Evolutionary conservation across 352 stramenopile genomes (phyloP).

Genomic region (Pelagophyceae sp.): DNA sequence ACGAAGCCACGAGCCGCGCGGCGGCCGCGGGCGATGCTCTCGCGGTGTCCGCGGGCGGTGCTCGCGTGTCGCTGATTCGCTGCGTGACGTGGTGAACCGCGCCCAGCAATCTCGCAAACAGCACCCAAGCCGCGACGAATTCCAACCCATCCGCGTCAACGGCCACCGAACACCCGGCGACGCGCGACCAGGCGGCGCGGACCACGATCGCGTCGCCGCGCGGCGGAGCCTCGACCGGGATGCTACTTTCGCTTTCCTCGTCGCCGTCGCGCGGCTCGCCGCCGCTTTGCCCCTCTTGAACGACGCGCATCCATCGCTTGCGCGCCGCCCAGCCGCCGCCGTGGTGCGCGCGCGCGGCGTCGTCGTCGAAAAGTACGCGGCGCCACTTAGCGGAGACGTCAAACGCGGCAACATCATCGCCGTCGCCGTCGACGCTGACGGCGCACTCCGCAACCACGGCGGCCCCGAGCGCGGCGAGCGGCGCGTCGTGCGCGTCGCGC

Average conservation of each 20-base stretch:
- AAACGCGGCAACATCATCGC: neutral
- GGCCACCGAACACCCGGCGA: neutral
- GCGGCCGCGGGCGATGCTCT: no score
- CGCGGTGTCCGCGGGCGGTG: neutral
- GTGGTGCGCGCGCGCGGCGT: neutral
- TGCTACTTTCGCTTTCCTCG: no score
- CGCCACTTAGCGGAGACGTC: neutral
- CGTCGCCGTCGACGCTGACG: neutral
- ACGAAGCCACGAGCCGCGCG: no score
- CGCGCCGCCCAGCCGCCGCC: no score
- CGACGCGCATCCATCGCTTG: no score
- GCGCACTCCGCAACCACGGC: neutral
- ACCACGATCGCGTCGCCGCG: neutral
- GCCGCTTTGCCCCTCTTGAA: no score
- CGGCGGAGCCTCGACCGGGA: neutral
- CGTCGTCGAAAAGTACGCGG: neutral
- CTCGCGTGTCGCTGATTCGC: neutral
- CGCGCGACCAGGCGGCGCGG: no score
- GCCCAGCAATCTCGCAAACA: neutral
- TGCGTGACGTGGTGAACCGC: neutral
- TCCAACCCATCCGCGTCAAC: neutral
- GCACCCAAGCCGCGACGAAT: neutral
- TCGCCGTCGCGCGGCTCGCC: no score
- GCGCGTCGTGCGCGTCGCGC: neutral
- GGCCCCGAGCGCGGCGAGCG: neutral